A percentile compares a stretch with the other conserved stretches of the same genome.
These are phyloP conservation scores for Coemansia nantahalensis DNA, from an alignment of 192 early-diverging fungal species.

Conservation along the genomic window DNA sequence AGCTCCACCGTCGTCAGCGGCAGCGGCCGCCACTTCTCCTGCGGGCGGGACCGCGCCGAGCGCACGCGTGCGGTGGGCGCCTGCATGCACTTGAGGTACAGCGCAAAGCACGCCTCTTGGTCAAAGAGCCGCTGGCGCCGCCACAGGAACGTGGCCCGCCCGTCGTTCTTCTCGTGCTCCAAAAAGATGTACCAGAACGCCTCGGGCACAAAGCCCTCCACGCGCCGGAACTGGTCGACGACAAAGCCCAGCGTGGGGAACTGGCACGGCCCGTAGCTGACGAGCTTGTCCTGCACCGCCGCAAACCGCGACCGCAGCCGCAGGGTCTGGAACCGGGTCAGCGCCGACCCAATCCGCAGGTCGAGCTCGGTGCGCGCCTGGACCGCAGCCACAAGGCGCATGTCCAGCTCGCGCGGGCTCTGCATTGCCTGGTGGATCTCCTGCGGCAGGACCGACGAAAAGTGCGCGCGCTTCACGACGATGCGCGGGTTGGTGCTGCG, in stretches of 20 bases:
- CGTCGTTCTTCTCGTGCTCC: slow-evolving; percentile 52
- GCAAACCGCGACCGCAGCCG: slow-evolving; percentile 57
- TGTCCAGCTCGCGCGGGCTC: slow-evolving; percentile 69
- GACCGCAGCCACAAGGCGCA: slow-evolving; percentile 74
- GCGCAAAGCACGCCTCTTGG: slow-evolving; percentile 60
- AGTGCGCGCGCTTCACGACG: slow-evolving; percentile 75
- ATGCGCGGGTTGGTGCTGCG: slow-evolving; percentile 61
- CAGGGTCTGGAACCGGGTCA: slow-evolving; percentile 91
- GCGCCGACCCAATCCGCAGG: slow-evolving; percentile 85
- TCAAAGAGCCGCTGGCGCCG: slow-evolving; percentile 72
- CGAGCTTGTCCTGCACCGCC: slow-evolving; percentile 56
- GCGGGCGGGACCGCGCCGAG: slow-evolving; percentile 60
- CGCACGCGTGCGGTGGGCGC: slow-evolving; percentile 58
- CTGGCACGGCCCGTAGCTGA: slow-evolving; percentile 95
- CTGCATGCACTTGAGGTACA: slow-evolving; percentile 76
- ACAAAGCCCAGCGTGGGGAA: slow-evolving; percentile 97
- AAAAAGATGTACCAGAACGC: slow-evolving; percentile 86
- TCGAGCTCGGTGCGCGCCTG: slow-evolving; percentile 85
- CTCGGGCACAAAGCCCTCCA: slow-evolving; percentile 83
- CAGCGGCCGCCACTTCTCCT: slow-evolving; percentile 83
- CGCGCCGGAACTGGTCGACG: slow-evolving; percentile 77
- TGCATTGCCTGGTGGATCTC: slow-evolving; percentile 79
- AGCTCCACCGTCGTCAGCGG: slow-evolving; percentile 95
- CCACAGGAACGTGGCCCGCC: slow-evolving; percentile 71
- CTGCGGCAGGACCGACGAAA: slow-evolving; percentile 82